Conservation (phyloP, 768 basidiomycete species). For the Tephrocybe sp. region DNA sequence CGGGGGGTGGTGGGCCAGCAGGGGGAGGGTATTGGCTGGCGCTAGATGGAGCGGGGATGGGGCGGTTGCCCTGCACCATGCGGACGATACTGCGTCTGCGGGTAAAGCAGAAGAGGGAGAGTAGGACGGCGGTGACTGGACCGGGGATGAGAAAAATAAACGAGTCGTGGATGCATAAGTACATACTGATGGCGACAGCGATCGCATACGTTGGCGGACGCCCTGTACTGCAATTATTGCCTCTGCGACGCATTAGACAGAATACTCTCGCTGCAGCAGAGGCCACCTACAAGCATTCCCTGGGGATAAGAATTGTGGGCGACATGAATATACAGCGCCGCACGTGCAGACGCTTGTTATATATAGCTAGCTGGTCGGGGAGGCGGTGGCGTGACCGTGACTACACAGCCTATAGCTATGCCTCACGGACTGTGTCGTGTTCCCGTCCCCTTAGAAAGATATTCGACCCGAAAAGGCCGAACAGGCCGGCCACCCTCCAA, state of each 20-base stretch:
- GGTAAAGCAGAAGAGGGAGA: constrained; percentile 1
- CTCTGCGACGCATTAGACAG: neutral
- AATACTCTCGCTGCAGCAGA: neutral
- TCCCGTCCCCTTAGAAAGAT: too few species aligned
- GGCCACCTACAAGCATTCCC: neutral
- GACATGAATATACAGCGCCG: neutral
- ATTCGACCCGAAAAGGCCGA: too few species aligned
- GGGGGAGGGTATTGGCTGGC: too few species aligned
- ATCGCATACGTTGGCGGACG: constrained; percentile 13
- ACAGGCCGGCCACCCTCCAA: too few species aligned
- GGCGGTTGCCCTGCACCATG: neutral
- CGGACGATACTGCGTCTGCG: constrained; percentile 2
- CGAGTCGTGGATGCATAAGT: too few species aligned
- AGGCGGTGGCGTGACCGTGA: too few species aligned
- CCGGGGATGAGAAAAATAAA: neutral
- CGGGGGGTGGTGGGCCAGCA: neutral
- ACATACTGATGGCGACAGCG: constrained; percentile 9
- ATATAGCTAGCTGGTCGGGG: too few species aligned
- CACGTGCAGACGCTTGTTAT: too few species aligned
- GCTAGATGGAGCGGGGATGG: neutral
- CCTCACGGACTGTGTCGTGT: too few species aligned
- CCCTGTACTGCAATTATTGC: constrained; percentile 8
- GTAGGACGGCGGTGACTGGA: neutral
- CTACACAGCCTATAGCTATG: too few species aligned
- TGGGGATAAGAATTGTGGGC: neutral